Conservation (phyloP, 495 filamentous ascomycete species). For the Aspergillus leporis region DNA sequence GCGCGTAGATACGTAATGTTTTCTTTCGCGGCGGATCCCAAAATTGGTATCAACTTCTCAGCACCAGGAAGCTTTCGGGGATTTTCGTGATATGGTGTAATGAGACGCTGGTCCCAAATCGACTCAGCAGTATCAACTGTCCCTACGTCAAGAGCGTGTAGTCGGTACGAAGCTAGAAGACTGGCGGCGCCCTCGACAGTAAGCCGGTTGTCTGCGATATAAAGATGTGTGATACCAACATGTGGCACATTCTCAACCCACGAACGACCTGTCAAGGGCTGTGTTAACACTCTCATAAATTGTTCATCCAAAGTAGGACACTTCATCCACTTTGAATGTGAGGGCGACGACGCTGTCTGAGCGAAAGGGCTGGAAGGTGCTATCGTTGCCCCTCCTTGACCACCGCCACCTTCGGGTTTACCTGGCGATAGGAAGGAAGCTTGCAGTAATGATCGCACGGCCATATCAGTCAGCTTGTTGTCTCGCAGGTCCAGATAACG, state of each 20-base stretch:
- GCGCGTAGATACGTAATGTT: slow-evolving; percentile 56
- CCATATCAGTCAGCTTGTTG: slow-evolving; percentile 59
- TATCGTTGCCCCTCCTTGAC: background rate
- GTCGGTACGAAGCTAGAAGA: slow-evolving; percentile 48
- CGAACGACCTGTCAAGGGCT: slow-evolving; percentile 48
- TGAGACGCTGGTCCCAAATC: slow-evolving; percentile 13
- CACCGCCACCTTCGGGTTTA: background rate
- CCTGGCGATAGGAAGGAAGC: slow-evolving; percentile 44
- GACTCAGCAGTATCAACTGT: slow-evolving; percentile 40
- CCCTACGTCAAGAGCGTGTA: slow-evolving; percentile 56
- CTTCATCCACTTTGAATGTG: slow-evolving; percentile 24
- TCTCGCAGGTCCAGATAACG: slow-evolving; percentile 60
- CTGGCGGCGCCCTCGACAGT: slow-evolving; percentile 57
- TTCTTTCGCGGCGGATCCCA: slow-evolving; percentile 47
- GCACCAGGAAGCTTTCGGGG: slow-evolving; percentile 42
- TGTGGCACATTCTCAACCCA: slow-evolving; percentile 55
- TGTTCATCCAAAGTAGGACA: slow-evolving; percentile 50
- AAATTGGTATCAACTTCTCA: slow-evolving; percentile 54
- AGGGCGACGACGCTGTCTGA: slow-evolving; percentile 10
- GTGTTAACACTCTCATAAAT: slow-evolving; percentile 49
- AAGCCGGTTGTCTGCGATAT: slow-evolving; percentile 59
- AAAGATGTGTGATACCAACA: slow-evolving; percentile 59
- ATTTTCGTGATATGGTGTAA: slow-evolving; percentile 22
- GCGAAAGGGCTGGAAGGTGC: background rate
- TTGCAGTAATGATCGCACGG: slow-evolving; percentile 51